phyloP scores from a whole-genome alignment of 805 yeast species.

The Kuraishia borneana region DNA sequence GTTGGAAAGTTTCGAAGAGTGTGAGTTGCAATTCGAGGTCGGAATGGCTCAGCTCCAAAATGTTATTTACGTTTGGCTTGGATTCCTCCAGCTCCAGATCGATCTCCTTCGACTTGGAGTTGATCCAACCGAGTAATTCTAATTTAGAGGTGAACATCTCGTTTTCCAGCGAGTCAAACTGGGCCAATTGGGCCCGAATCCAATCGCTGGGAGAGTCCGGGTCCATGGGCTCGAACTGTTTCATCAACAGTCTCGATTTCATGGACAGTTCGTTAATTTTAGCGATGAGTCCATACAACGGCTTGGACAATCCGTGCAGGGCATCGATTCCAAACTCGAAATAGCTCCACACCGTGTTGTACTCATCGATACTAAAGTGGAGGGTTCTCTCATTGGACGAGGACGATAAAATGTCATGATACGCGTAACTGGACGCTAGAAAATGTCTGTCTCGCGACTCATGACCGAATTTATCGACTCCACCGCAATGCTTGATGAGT shows the following conservation, averaged over 20 bases:
- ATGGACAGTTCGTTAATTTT: constrained; percentile 53
- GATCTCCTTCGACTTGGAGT: constrained; percentile 24
- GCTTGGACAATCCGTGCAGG: constrained; percentile 61
- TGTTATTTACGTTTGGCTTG: constrained; percentile 39
- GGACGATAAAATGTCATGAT: constrained; percentile 66
- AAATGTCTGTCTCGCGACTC: constrained; percentile 53
- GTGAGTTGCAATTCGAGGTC: constrained; percentile 60
- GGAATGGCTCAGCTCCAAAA: constrained; percentile 21
- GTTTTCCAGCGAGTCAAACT: constrained; percentile 2
- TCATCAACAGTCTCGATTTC: constrained; percentile 30
- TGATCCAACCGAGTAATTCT: constrained; percentile 22
- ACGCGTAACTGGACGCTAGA: constrained; percentile 68
- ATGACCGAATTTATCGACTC: constrained; percentile 34
- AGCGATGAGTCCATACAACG: constrained; percentile 55
- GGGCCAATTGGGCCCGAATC: background rate
- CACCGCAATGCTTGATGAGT: constrained; percentile 51
- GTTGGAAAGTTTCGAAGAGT: constrained; percentile 59
- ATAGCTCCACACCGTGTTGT: constrained; percentile 35
- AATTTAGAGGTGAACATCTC: constrained; percentile 11
- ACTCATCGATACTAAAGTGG: constrained; percentile 51
- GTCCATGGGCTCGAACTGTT: constrained; percentile 9
- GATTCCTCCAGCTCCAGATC: constrained; percentile 38
- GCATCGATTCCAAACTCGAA: constrained; percentile 48
- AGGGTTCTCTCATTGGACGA: constrained; percentile 50
- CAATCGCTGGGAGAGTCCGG: constrained; percentile 2